Evolutionary conservation across 2,329 filamentous ascomycete genomes (phyloP).

Genomic region (Metarhizium brunneum): DNA sequence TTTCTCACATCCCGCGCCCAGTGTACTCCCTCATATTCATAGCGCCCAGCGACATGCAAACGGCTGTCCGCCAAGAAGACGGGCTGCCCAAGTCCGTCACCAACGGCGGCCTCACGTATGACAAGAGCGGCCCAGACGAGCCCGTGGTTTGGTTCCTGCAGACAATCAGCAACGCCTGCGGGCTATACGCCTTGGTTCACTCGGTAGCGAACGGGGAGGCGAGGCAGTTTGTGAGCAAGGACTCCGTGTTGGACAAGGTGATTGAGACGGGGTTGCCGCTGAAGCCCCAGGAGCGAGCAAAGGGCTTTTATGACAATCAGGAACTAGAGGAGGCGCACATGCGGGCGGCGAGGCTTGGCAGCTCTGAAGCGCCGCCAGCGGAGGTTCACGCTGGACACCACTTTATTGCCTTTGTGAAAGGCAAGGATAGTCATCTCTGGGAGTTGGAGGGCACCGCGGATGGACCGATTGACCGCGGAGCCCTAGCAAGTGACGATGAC

Average conservation of each 20-base stretch:
- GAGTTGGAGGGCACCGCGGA: slow-evolving; percentile 70
- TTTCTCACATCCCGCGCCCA: slow-evolving; percentile 63
- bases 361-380: slow-evolving; percentile 53
- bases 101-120: slow-evolving; percentile 20
- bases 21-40: slow-evolving; percentile 71
- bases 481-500: slow-evolving; percentile 46
- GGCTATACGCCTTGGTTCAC: slow-evolving; percentile 70
- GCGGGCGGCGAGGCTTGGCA: slow-evolving; percentile 57
- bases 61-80: slow-evolving; percentile 26
- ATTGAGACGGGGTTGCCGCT: slow-evolving; percentile 53
- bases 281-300: slow-evolving; percentile 50
- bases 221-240: slow-evolving; percentile 40
- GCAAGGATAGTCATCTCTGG: slow-evolving; percentile 56
- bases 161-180: slow-evolving; percentile 76
- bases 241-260: slow-evolving; percentile 47
- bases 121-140: slow-evolving; percentile 34
- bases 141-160: slow-evolving; percentile 77
- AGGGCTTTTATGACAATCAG: slow-evolving; percentile 60
- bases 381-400: slow-evolving; percentile 59
- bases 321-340: slow-evolving; percentile 66
- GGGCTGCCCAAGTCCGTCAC: slow-evolving; percentile 11
- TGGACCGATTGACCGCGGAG: slow-evolving; percentile 61
- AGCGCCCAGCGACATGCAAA: slow-evolving; percentile 51
- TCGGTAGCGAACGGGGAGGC: slow-evolving; percentile 61
- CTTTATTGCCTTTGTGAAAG: slow-evolving; percentile 74